Conservation (phyloP, 2,329 filamentous ascomycete species). For the Aureobasidium mangrovei region DNA sequence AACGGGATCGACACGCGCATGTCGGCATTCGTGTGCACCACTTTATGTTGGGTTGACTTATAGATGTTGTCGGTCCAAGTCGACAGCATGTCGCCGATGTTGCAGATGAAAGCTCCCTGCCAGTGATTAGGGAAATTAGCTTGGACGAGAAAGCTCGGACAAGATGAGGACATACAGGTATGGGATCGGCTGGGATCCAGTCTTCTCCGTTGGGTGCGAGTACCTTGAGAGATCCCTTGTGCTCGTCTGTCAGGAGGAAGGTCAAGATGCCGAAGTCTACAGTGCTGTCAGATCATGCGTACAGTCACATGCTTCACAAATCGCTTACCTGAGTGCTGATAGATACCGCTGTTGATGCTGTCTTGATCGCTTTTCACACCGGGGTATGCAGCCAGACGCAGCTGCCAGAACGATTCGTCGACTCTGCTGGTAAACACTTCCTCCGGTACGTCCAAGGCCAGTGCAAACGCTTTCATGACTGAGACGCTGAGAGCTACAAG, state of each 20-base stretch:
- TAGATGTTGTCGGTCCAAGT: constrained; percentile 41
- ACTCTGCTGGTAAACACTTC: background rate
- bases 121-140: background rate
- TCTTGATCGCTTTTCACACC: background rate
- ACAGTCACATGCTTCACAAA: background rate
- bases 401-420: constrained; percentile 5
- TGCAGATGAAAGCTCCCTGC: constrained; percentile 4
- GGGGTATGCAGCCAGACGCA: constrained; percentile 6
- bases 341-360: background rate
- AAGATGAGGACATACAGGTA: background rate
- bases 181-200: background rate
- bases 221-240: constrained; percentile 4
- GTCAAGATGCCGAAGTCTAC: background rate
- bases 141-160: background rate
- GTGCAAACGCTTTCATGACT: constrained; percentile 3
- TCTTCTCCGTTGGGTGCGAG: constrained; percentile 5
- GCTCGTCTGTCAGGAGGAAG: constrained; percentile 2
- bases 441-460: background rate
- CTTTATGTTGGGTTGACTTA: constrained; percentile 46
- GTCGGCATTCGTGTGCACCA: constrained; percentile 43
- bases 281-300: no score
- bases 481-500: background rate
- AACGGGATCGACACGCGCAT: constrained; percentile 51
- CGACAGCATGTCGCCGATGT: constrained; percentile 15
- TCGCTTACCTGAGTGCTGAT: background rate